Evolutionary conservation across 352 stramenopile genomes (phyloP), one percentile per base, ranked within the genome.

Genomic region (Phytophthora capsici): DNA sequence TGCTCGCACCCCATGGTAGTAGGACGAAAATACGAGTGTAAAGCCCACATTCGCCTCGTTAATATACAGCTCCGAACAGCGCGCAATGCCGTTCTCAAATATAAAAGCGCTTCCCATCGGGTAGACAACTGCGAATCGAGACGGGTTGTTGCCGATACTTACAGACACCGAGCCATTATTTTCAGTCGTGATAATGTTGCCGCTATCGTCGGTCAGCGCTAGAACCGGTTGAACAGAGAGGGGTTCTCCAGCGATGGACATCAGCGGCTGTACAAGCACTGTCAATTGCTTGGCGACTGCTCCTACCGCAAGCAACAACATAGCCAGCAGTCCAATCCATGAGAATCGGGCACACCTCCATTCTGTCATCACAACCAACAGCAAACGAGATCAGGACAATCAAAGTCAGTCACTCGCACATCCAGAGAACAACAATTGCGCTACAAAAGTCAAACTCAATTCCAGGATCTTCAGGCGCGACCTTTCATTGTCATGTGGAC

Each of bases 1-100:
- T 10, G 82, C 73, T n/a, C 86, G 75, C 4, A 93, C 75, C 28
- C 82, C 82, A 49, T 94, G 84, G 13, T 73, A 81, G 10, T 89
- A 56, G 0, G 88, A 94, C 14, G 75, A 71, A 16, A 96, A 72
- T 5, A 77, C 57, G 23, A 97, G 74, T 8, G 84, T 93, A 59
- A 91, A 97, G 1, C 77, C 88, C 2, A 62, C 55, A 19, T 73
- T 84, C 1, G 75, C 82, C 28, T 80, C 34, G 36, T 94, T 83
- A 48, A 97, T 90, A 19, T 79, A 90, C 20, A 97, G 63, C 0
- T 71, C 86, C 7, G 73, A 79, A 55, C 88, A 94, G 38, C 73
- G 87, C 41, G 84, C 84, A 25, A 95, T 78, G 14, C 88, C 89
- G 19, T 90, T 91, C 30, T 86, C 71, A 34, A 97, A 89, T 23